A percentile compares a stretch with the other conserved stretches of the same genome.
These are phyloP conservation scores for Ceratobasidium sp. DNA, from an alignment of 1,284 basidiomycete species.

Conservation along the genomic window DNA sequence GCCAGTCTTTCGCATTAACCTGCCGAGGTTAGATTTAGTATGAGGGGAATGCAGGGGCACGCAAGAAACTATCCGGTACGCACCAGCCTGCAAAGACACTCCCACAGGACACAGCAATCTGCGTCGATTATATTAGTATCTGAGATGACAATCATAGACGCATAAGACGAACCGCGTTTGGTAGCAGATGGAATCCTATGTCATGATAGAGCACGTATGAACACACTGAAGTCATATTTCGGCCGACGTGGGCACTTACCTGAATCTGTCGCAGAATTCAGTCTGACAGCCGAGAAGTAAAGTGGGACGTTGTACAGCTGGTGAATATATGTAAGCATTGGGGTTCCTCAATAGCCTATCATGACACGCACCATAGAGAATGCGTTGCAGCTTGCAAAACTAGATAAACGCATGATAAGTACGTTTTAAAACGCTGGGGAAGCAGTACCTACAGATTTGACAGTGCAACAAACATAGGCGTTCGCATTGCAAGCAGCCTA, in stretches of 20 bases:
- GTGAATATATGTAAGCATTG: slow-evolving; percentile 41
- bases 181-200: slow-evolving; percentile 49
- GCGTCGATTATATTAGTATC: not conserved
- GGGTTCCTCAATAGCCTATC: too few species aligned
- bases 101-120: slow-evolving; percentile 80
- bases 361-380: slow-evolving; percentile 77
- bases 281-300: slow-evolving; percentile 88
- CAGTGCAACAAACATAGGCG: slow-evolving; percentile 81
- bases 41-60: not conserved
- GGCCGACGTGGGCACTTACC: slow-evolving; percentile 59
- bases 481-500: slow-evolving; percentile 75
- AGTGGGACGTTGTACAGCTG: slow-evolving; percentile 88
- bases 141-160: too few species aligned
- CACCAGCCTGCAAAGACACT: slow-evolving; percentile 87
- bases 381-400: slow-evolving; percentile 72
- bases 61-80: slow-evolving; percentile 49
- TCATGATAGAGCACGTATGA: not conserved
- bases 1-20: slow-evolving; percentile 78
- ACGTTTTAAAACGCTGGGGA: not conserved
- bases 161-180: slow-evolving; percentile 32
- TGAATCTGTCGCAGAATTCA: slow-evolving; percentile 75
- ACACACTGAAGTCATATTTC: not conserved
- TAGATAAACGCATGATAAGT: slow-evolving; percentile 33
- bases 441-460: slow-evolving; percentile 69
- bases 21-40: not conserved